These are phyloP conservation scores for Chrysanthemum seticuspe DNA, from an alignment of 129 eudicot species.

Conservation along the genomic window DNA sequence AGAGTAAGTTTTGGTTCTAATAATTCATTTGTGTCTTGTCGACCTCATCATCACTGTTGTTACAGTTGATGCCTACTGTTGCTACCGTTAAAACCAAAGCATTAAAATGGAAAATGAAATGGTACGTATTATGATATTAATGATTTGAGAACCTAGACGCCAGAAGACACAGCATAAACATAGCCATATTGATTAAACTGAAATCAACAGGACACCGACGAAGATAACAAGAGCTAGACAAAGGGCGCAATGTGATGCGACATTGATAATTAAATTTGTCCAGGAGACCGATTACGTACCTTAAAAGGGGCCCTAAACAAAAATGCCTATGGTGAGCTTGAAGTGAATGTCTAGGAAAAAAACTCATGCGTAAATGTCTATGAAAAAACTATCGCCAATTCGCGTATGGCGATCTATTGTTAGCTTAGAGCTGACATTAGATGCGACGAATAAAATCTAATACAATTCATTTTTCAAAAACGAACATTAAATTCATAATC, in stretches of 20 bases:
- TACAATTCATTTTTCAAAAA: no score
- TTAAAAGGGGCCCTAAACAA: slow-evolving; percentile 1
- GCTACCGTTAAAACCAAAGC: not conserved
- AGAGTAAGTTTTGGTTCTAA: not conserved
- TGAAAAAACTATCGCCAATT: not conserved
- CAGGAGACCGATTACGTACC: not conserved
- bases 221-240: not conserved
- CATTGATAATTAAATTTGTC: slow-evolving; percentile 1
- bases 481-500: no score
- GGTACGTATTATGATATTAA: not conserved
- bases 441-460: no score
- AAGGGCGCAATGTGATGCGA: not conserved
- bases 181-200: no score
- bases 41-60: not conserved
- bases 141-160: not conserved
- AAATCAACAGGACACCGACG: no score
- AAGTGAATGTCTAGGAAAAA: not conserved
- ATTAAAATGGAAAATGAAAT: not conserved
- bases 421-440: no score
- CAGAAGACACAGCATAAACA: not conserved
- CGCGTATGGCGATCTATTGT: no score
- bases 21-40: not conserved
- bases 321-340: not conserved
- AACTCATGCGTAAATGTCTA: not conserved
- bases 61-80: not conserved